Percentiles rank a stretch among this genome's conserved stretches.
phyloP scores from a whole-genome alignment of 106 monocot genomes.

The Cymbidium sinense region DNA sequence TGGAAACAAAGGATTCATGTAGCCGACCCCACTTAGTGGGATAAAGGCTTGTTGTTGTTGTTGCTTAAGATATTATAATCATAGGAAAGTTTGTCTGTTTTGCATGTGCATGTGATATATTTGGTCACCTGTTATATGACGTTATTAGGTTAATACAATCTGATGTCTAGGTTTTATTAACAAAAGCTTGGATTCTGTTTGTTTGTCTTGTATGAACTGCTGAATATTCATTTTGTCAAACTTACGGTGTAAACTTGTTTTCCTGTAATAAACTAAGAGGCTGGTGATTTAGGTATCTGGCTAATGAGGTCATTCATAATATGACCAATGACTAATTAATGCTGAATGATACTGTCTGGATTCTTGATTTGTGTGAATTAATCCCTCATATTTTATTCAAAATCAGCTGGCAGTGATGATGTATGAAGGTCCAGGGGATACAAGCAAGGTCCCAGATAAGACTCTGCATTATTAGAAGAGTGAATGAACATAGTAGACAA shows the following conservation, averaged over 20 bases:
- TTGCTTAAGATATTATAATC: neutral
- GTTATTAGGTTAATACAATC: neutral
- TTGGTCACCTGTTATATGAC: neutral
- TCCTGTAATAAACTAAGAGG: neutral
- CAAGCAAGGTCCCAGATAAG: neutral
- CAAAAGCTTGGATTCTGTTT: neutral
- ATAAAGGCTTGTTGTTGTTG: neutral
- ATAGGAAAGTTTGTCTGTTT: neutral
- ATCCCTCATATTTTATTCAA: constrained; percentile 18
- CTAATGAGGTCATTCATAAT: neutral
- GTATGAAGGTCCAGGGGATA: constrained; percentile 19
- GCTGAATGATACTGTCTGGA: neutral
- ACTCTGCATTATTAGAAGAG: neutral
- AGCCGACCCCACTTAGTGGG: too few species aligned
- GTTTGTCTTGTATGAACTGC: neutral
- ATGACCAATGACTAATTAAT: neutral
- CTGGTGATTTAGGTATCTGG: neutral
- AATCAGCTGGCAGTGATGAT: constrained; percentile 33
- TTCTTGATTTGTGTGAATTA: neutral
- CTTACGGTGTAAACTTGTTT: neutral
- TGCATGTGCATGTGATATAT: neutral
- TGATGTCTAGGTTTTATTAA: neutral
- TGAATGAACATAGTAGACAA: neutral
- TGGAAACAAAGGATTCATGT: too few species aligned
- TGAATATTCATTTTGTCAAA: neutral